A percentile compares a stretch with the other conserved stretches of the same genome.
Evolutionary conservation across 495 filamentous ascomycete species (phyloP).

Genomic region (Penicillium samsonianum): DNA sequence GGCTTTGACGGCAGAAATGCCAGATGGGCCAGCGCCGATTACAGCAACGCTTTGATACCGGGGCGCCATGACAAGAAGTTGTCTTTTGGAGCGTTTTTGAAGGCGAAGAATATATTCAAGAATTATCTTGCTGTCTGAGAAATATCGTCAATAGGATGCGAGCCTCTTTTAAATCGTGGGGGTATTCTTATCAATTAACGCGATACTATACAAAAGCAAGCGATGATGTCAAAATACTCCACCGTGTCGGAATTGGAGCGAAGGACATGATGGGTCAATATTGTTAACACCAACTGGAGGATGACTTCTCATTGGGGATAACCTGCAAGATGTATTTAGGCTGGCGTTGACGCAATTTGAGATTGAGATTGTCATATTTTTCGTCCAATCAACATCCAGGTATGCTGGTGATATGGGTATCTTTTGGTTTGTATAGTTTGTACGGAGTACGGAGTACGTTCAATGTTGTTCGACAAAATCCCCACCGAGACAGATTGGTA

Average conservation of each 20-base stretch:
- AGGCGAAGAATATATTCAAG: background rate
- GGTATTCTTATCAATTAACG: background rate
- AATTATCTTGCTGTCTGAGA: background rate
- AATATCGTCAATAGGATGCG: background rate
- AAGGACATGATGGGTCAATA: background rate
- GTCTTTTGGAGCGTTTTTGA: background rate
- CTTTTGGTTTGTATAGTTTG: no score
- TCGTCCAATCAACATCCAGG: background rate
- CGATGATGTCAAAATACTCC: conserved; percentile 17
- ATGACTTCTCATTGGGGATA: conserved; percentile 1
- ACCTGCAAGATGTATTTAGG: background rate
- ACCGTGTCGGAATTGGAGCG: conserved; percentile 17
- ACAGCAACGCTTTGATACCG: conserved; percentile 44
- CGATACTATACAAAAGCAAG: background rate
- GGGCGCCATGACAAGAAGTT: conserved; percentile 18
- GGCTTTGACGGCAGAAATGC: conserved; percentile 54
- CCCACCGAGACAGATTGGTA: background rate
- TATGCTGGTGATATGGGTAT: background rate
- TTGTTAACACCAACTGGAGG: background rate
- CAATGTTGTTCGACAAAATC: background rate
- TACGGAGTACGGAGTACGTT: no score
- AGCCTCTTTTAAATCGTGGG: background rate
- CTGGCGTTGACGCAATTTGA: conserved; percentile 11
- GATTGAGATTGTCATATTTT: background rate
- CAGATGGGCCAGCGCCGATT: conserved; percentile 55